Base-by-base conservation (phyloP, 768 basidiomycete genomes). In the Boletus edulis region DNA sequence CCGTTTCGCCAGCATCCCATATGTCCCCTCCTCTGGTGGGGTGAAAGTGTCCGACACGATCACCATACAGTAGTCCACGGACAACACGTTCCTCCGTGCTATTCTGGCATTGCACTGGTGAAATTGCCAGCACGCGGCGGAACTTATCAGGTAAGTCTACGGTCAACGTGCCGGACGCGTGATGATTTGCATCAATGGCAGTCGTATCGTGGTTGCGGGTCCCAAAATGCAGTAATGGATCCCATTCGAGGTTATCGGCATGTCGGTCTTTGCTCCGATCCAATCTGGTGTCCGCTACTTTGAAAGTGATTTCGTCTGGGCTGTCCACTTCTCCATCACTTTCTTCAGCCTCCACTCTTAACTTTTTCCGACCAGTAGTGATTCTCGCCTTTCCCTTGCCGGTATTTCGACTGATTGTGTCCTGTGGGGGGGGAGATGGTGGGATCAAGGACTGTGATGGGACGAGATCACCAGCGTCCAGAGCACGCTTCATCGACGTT, bases 1-100 rank as follows among this genome's bases (percentile, higher is more conserved):
- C 75, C 47, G 75, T 74, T 68, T 91, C 89, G 22, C 89, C 89
- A 40, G 82, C 82, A 61, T 81, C 84, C 89, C 89, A 91, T 54
- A 91, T 82, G 53, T 86, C 81, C 3, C 86, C 88, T 17, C 87
- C 87, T 66, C 77, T 85, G 48, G 64, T 72, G 14, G 83, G 75
- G 56, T 90, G 81, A 65, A 88, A 88, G 63, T 81, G 78, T 40
- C 68, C 73, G 58, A 74, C 73, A 53, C 82, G 77, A 52, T 66
- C 65, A 32, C 88, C 85, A 63, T 85, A 83, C 37, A 91, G 61
- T 45, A 92, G 70, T 18, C 77, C 75, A 55, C 81, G 78, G 38
- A 85, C 83, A 22, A 91, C 67, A 62, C 73, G 75, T 55, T 84
- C 81, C 59, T 80, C 76, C 13, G 70, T 72, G 58, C 68, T 76